Base-by-base conservation (phyloP, 2,329 filamentous ascomycete species). In the Pestalotiopsis sp. region DNA sequence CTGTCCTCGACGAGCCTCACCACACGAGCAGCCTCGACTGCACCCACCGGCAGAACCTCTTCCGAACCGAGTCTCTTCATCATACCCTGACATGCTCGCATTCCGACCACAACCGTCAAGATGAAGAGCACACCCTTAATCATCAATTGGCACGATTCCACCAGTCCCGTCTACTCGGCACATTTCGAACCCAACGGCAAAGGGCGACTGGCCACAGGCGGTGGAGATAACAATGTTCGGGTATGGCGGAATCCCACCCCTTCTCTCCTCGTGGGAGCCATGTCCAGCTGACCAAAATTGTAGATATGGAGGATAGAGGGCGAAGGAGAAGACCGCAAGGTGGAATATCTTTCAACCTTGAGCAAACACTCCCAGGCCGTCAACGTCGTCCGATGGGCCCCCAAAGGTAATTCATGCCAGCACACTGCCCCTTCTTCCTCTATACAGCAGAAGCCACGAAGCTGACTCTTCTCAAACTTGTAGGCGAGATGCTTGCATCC, bases 111-210 rank as follows among this genome's bases (percentile, higher is more conserved):
- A 69, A 58, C 71, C 75, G 77, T 77, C 81, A 85, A 81, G 79
- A 99, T 99, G 96, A 98, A 97, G 88, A 95, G 94, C 79, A 92
- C 94, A 78, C 95, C 96, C 75, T 88, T 99, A 75, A 95, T 98
- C 79, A 95, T 99, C 83, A 94, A 97, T 86, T 99, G 96, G 96
- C 97, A 99, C 83, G 93, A 98, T 81, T 93, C 97, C 79, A 97
- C 97, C 83, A 91, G 93, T 76, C 96, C 96, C 69, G 95, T 99
- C 79, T 99, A 98, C 84, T 98, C 95, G 58, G 94, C 94, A 74
- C 95, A 98, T 81, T 99, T 98, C 79, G 95, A 99, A 79, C 93
- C 93, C 62, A 88, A 93, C 78, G 94, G 94, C 72, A 98, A 96
- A 81, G 94, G 94, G 66, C 91, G 96, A 76, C 85, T 99, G 71